Base-by-base conservation (phyloP, 306 rosid species). In the Biancaea sappan region DNA sequence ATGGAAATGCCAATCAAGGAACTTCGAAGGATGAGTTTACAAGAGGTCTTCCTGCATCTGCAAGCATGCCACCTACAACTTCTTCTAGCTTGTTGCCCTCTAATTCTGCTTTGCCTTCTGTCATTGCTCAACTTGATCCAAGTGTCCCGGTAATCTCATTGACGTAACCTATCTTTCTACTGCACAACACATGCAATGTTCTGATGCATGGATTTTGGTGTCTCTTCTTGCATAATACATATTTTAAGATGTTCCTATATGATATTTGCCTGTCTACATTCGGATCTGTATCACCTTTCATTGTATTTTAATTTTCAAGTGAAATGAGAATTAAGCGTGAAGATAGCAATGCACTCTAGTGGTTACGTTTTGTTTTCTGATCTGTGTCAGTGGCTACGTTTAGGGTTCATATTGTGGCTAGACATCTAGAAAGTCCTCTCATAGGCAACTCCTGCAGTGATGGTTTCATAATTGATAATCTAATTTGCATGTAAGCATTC, bases 21-120 rank as follows among this genome's bases (percentile, higher is more conserved):
- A 70, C 74, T 63, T 48, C 68, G 52, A 83, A 71, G 72, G 92
- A 91, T 47, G 95, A 88, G 72, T 84, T 89, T 82, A 76, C 97
- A 69, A 88, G 90, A 80, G 91, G 88, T 34, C 84, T 82, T 89
- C 63, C 90, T 31, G 75, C 86, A 69, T 67, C 90, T 47, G 61
- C 81, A 32, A 81, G 78, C 79, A 71, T 77, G 56, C 80, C 72
- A 24, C 83, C 85, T 53, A 74, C 83, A 50, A 68, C 88, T 73
- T 83, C 96, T 62, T 44, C 86, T 43, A 76, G 75, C 84, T 71
- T 79, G 75, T 74, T 71, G 44, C 79, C 88, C 35, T 79, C 82
- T 46, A 90, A 79, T 80, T 78, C 89, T 47, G 77, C 80, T 84
- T 51, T 91, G 57, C 77, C 87, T 77, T 68, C 91, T 81, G 72